Evolutionary conservation across 108 stramenopile species (phyloP), one percentile per base, ranked within the genome.

Genomic region (Cyclotella kingstonii): DNA sequence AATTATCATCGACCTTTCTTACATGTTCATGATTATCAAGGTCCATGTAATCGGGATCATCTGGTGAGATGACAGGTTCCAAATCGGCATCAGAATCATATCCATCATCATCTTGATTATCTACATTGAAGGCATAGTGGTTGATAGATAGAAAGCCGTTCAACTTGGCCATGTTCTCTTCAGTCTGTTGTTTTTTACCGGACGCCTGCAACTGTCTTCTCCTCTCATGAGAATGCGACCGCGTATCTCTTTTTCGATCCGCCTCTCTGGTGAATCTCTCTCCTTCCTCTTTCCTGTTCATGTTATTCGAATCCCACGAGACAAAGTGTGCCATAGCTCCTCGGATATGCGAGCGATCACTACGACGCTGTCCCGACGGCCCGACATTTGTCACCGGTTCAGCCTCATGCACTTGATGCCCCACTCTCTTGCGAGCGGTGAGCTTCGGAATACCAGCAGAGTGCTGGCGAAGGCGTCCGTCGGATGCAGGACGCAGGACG

Each of bases 401-500:
- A 5, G 78, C 84, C 57, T 78, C 79, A 47, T 81, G 71, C 0
- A 86, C 63, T 2, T 50, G 63, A 53, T 82, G 81, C 9, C 83
- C 83, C 51, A 83, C 73, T 2, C 63, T 39, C 45, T 81, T 84
- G 9, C 82, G 73, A n/a, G 75, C 84, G 5, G 76, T 46, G n/a
- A 84, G 48, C 41, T 75, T 74, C 17, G 89, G 89, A 69, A 90
- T 82, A 17, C 82, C 76, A 15, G 80, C 75, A 23, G 76, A 40
- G 33, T 84, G 81, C 14, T 67, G 70, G 11, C 22, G 19, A 29
- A 34, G 23, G 28, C 39, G 49, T 9, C 62, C 71, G 18, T 63
- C 35, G 17, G 71, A 63, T 9, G 71, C 71, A 4, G 71, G 71
- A 26, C 56, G 42, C 5, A 73, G 30, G 10, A 73, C 56, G 11